Conservation (phyloP, 257 asterid genomes). For the Leonotis leonurus region DNA sequence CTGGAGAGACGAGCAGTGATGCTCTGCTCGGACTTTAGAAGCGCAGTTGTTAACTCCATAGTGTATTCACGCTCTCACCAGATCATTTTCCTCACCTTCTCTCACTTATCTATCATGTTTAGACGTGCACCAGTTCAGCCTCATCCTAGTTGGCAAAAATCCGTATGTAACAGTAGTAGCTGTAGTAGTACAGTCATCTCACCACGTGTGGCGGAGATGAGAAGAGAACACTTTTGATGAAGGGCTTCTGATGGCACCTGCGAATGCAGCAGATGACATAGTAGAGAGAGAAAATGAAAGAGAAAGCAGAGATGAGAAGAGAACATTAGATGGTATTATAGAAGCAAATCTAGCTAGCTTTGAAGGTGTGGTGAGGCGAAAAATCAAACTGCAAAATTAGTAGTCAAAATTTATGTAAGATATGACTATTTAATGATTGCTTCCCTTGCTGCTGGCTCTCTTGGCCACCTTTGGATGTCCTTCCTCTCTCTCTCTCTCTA, state of each 20-base stretch:
- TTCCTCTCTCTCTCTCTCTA: too few relatives aligned
- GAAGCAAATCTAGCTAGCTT: constrained; percentile 37
- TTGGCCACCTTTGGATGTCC: too few relatives aligned
- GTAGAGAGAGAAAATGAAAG: constrained; percentile 18
- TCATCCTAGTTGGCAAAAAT: constrained; percentile 22
- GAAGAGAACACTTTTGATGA: constrained; percentile 53
- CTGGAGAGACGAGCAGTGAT: constrained; percentile 69
- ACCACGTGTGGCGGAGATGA: constrained; percentile 14
- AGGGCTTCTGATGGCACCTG: constrained; percentile 15
- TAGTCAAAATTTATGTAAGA: too few relatives aligned
- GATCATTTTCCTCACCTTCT: constrained; percentile 33
- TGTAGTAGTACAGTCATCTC: constrained; percentile 17
- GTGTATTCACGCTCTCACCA: constrained; percentile 18
- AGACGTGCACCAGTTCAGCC: constrained; percentile 30
- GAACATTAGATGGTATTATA: constrained; percentile 48
- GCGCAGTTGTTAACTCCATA: constrained; percentile 65
- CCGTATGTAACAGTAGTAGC: constrained; percentile 6
- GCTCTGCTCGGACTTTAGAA: constrained; percentile 70
- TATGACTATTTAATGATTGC: too few relatives aligned
- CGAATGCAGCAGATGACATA: constrained; percentile 7
- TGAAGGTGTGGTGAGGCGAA: constrained; percentile 39
- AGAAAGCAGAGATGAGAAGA: constrained; percentile 9
- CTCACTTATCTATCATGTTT: constrained; percentile 49
- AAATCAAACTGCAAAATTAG: too few relatives aligned
- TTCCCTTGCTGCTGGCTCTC: too few relatives aligned